Base-by-base conservation (phyloP, 768 basidiomycete genomes). In the Serpula lacrymans region DNA sequence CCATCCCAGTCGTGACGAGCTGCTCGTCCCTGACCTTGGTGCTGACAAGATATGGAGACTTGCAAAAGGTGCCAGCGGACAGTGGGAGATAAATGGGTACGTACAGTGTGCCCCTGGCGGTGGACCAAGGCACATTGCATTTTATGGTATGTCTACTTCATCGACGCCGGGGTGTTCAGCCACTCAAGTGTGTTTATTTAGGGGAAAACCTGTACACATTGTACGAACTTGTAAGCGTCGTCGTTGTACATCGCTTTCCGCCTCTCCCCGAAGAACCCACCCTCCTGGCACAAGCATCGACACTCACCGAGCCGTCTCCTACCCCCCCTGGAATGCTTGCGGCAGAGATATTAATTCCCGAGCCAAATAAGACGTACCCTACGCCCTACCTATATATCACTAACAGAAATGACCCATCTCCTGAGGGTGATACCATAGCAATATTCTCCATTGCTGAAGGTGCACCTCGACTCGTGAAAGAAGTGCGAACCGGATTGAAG, bases 11-110 rank as follows among this genome's bases (percentile, higher is more conserved):
- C 65, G 70, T 34, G 53, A 67, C 20, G 84, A 87, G 47, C 61
- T 91, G 10, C 70, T 89, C 31, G 70, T 88, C 1, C 79, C 86
- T 1, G 88, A 92, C 58, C 67, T 93, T 5, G 89, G 89, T 4
- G 70, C 76, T 3, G 90, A 92, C 56, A 70, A 70, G 38, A 72
- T 88, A 12, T 80, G 75, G 62, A 66, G 75, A 41, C 65, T 83
- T 43, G 64, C 62, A 48, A 72, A 76, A 54, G 58, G 52, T 7
- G 24, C 41, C 24, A 59, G 61, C 14, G 77, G 71, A 2, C 55
- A 52, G 22, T 82, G 87, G 78, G 55, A 60, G 14, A 51, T 77
- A 34, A 55, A 54, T n/a, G 78, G 72, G 5, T 64, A 67, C 24
- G 57, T 88, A 29, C 50, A 63, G 20, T 70, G 67, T 53, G 65